Percentiles rank a stretch among this genome's conserved stretches.
Conservation (phyloP, 352 stramenopile genomes). For the Elongisporangium undulatum region DNA sequence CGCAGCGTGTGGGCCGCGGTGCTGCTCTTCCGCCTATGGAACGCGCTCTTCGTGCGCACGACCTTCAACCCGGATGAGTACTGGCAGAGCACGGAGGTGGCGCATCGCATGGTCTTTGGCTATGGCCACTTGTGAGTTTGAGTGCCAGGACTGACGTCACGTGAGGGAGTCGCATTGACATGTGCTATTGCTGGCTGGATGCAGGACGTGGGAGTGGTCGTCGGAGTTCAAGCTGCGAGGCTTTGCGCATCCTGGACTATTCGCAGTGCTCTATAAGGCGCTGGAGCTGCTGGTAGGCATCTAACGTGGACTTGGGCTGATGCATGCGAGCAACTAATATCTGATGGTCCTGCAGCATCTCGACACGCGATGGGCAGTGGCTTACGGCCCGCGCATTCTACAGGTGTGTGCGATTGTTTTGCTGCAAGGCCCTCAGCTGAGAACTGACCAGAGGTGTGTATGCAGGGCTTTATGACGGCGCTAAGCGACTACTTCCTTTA, state of each 20-base stretch:
- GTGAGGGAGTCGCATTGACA: background rate
- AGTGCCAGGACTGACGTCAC: background rate
- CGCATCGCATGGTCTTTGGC: conserved; percentile 81
- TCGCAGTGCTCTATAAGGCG: conserved; percentile 76
- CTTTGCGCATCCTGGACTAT: conserved; percentile 74
- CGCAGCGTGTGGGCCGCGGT: conserved; percentile 47
- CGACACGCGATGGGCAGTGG: conserved; percentile 79
- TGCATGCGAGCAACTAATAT: background rate
- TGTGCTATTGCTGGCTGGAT: conserved; percentile 1
- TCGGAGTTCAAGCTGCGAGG: conserved; percentile 61
- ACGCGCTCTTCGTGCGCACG: conserved; percentile 81
- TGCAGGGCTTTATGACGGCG: conserved; percentile 50
- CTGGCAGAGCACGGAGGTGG: conserved; percentile 87
- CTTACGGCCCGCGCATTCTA: conserved; percentile 69
- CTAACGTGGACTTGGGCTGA: conserved; percentile 4
- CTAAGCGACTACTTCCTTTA: conserved; percentile 76
- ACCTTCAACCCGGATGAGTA: conserved; percentile 88
- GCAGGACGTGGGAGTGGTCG: conserved; percentile 87
- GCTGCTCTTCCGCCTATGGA: conserved; percentile 66
- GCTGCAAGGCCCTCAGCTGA: background rate
- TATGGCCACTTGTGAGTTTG: conserved; percentile 72
- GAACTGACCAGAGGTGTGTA: background rate
- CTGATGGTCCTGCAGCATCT: conserved; percentile 31
- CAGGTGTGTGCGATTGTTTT: conserved; percentile 24
- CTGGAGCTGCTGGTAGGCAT: conserved; percentile 49